phyloP scores from a whole-genome alignment of 164 flowering plant genomes.

The Dillenia suffruticosa region DNA sequence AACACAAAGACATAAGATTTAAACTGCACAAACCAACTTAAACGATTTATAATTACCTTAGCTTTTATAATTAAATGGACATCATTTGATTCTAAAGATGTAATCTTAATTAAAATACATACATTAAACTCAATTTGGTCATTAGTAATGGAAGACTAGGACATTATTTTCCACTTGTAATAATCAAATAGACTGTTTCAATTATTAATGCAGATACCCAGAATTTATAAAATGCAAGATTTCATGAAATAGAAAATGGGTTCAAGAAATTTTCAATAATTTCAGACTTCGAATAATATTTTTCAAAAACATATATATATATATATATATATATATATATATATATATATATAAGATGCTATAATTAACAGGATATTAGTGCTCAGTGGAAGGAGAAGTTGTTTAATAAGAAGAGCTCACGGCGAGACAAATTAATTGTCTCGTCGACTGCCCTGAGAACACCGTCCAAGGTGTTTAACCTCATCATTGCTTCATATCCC shows the following conservation, averaged over 20 bases:
- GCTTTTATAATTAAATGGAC: no score
- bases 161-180: no score
- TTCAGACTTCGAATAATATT: no score
- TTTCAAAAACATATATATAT: no score
- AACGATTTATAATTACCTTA: background rate
- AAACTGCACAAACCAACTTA: slow-evolving; percentile 3
- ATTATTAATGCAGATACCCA: no score
- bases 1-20: background rate
- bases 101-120: background rate
- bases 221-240: no score
- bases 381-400: slow-evolving; percentile 84
- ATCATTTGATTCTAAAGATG: no score
- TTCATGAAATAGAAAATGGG: no score
- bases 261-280: background rate
- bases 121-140: no score
- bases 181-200: no score
- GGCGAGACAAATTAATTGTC: slow-evolving; percentile 19
- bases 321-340: no score
- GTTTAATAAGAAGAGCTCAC: slow-evolving; percentile 42
- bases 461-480: slow-evolving; percentile 29
- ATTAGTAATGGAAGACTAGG: no score
- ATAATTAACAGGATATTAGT: background rate
- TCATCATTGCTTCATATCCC: slow-evolving; percentile 37
- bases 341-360: background rate
- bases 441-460: slow-evolving; percentile 46